Base-by-base conservation (phyloP, 306 rosid genomes). In the Mimosa bimucronata region DNA sequence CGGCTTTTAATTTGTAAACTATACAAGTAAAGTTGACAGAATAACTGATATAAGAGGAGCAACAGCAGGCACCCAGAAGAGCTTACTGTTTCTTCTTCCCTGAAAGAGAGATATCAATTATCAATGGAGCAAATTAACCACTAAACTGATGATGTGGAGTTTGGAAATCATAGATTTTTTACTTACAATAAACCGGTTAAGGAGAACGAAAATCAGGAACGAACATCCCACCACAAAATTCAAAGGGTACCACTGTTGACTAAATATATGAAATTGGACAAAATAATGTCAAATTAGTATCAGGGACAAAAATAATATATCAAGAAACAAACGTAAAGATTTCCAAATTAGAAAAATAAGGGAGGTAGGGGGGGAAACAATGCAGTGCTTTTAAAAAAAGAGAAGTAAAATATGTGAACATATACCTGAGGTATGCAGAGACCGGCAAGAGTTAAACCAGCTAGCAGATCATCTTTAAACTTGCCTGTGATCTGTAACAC, bases 381-480 rank as follows among this genome's bases (percentile, higher is more conserved):
- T 0, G 53, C 18, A 13, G 13, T 48, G 60, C 30, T 57, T 7
- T 38, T 57, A 73, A 38, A 48, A 73, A 55, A 66, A n/a, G 6
- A 28, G 53, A 50, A 58, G 73, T 15, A 38, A 64, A 31, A 30
- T 34, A 26, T 60, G 48, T 41, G 38, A 45, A 55, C 13, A 34
- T 34, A 45, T 76, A 92, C 97, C 92, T 94, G 98, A 70, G 97
- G 97, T 82, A 94, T 91, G 85, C 98, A 85, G 18, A 92, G 95
- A 81, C 97, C 90, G 40, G 97, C 97, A 14, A 94, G 97, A 41
- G 98, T 92, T 55, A 92, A 85, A 74, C 97, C 98, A 5, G 97
- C 92, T 79, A 94, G 80, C 68, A 94, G 30, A 79, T 92, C 97
- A 55, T 72, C 88, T 74, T 87, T 91, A 65, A 91, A 94, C 79